These are phyloP conservation scores for Wallacemonas sp. DNA, from an alignment of 208 protist species.

Conservation along the genomic window DNA sequence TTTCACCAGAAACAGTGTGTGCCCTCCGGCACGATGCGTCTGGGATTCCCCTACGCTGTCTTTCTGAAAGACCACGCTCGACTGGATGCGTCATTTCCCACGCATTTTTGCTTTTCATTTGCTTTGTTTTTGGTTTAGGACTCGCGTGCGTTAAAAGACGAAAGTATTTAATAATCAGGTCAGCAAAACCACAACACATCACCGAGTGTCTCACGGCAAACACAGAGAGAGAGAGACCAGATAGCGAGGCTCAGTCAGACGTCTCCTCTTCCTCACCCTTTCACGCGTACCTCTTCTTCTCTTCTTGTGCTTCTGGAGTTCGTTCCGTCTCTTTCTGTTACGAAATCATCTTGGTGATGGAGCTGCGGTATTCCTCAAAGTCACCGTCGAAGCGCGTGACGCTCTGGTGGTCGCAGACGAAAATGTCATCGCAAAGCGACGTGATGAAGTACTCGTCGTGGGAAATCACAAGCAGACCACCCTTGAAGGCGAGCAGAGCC, in stretches of 20 bases:
- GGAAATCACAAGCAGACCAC: constrained; percentile 90
- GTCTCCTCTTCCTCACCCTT: neutral
- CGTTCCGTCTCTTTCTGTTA: constrained; percentile 10
- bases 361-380: constrained; percentile 88
- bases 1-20: no score
- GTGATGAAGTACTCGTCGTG: constrained; percentile 95
- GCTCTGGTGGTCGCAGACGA: constrained; percentile 74
- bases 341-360: constrained; percentile 72
- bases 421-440: constrained; percentile 92
- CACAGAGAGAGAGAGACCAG: no score
- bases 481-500: constrained; percentile 88
- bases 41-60: no score
- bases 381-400: constrained; percentile 86
- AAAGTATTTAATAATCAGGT: no score
- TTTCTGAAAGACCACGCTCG: constrained; percentile 5
- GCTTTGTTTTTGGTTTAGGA: neutral
- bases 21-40: no score
- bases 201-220: no score
- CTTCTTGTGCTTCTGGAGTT: neutral
- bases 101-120: neutral
- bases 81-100: neutral
- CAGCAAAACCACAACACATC: no score
- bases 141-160: neutral
- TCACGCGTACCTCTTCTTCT: neutral
- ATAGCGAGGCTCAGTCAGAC: no score